phyloP scores from a whole-genome alignment of 805 yeast species.

The Starmera pachycereana region DNA sequence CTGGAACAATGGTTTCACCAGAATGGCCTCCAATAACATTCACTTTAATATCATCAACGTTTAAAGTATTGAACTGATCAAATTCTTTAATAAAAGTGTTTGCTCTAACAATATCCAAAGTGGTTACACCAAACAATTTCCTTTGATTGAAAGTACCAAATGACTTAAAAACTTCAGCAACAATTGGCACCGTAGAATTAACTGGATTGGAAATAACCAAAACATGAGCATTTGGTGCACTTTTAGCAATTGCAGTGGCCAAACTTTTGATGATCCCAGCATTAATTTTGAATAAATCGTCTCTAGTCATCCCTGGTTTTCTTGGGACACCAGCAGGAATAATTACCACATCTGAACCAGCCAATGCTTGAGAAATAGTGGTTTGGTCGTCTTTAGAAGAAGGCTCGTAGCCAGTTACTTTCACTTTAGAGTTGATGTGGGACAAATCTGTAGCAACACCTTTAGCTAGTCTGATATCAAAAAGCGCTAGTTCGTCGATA shows the following conservation, averaged over 20 bases:
- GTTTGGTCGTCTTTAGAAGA: constrained; percentile 34
- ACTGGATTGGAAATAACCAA: constrained; percentile 89
- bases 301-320: constrained; percentile 93
- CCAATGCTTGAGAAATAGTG: constrained; percentile 37
- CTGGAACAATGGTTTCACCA: constrained; percentile 91
- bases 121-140: constrained; percentile 83
- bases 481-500: constrained; percentile 59
- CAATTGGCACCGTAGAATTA: constrained; percentile 86
- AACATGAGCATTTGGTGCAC: constrained; percentile 66
- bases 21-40: constrained; percentile 97
- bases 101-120: constrained; percentile 84
- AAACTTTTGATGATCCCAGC: constrained; percentile 70
- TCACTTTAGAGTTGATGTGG: constrained; percentile 65
- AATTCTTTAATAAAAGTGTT: constrained; percentile 55
- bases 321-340: constrained; percentile 87
- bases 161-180: constrained; percentile 67
- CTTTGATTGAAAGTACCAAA: constrained; percentile 59
- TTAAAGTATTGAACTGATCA: constrained; percentile 53
- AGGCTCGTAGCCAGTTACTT: constrained; percentile 52
- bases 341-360: constrained; percentile 38
- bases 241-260: constrained; percentile 63
- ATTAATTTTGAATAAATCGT: constrained; percentile 75
- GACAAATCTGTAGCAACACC: constrained; percentile 87
- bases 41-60: constrained; percentile 43
- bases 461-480: constrained; percentile 74